Evolutionary conservation across 2,329 filamentous ascomycete species (phyloP).

Genomic region (Colletotrichum sp.): DNA sequence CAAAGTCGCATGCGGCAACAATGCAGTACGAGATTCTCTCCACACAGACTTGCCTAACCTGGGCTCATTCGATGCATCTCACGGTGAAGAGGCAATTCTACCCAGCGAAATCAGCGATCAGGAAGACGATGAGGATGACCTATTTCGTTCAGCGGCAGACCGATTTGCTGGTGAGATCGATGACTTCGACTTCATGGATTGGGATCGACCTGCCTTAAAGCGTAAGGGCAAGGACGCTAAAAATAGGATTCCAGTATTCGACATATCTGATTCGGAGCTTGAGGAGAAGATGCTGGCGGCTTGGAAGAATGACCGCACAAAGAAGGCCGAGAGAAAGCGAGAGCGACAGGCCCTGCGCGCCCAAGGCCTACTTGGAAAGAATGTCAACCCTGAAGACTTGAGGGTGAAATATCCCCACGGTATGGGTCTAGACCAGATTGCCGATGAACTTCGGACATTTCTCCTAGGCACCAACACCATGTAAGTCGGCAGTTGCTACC

Average conservation of each 20-base stretch:
- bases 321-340: slow-evolving; percentile 73
- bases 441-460: slow-evolving; percentile 75
- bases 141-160: neutral
- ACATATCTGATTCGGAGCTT: slow-evolving; percentile 71
- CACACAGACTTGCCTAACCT: neutral
- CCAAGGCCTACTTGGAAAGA: slow-evolving; percentile 68
- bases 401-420: slow-evolving; percentile 75
- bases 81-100: neutral
- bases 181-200: slow-evolving; percentile 86
- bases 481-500: neutral
- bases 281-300: slow-evolving; percentile 62
- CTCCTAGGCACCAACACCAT: slow-evolving; percentile 54
- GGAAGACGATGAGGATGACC: slow-evolving; percentile 10
- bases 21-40: neutral
- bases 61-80: neutral
- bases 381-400: slow-evolving; percentile 61
- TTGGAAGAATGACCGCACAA: slow-evolving; percentile 72
- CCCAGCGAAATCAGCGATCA: neutral
- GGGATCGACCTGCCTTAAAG: slow-evolving; percentile 71
- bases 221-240: slow-evolving; percentile 66
- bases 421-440: slow-evolving; percentile 73
- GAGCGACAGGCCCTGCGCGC: slow-evolving; percentile 72
- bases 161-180: slow-evolving; percentile 48
- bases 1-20: neutral
- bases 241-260: slow-evolving; percentile 54